Evolutionary conservation across 2,329 filamentous ascomycete genomes (phyloP).

Genomic region (Claviceps purpurea): DNA sequence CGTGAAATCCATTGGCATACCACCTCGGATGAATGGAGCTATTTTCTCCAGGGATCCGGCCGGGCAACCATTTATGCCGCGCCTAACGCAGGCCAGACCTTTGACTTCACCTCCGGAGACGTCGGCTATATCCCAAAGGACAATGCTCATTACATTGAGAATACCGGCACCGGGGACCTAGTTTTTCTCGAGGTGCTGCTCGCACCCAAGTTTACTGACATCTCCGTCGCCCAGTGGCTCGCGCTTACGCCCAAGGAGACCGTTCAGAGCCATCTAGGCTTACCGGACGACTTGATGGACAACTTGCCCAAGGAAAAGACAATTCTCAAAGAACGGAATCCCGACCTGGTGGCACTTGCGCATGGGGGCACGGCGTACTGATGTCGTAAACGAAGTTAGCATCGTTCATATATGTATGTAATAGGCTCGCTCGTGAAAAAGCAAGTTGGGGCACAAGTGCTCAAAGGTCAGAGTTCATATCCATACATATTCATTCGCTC

Average conservation of each 20-base stretch:
- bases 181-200: slow-evolving; percentile 46
- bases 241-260: slow-evolving; percentile 43
- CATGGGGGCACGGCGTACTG: slow-evolving; percentile 10
- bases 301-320: slow-evolving; percentile 27
- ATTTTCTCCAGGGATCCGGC: slow-evolving; percentile 42
- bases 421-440: too few species aligned
- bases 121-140: slow-evolving; percentile 41
- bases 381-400: not conserved
- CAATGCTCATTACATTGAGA: slow-evolving; percentile 47
- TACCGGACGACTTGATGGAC: slow-evolving; percentile 23
- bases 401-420: too few species aligned
- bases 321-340: slow-evolving; percentile 27
- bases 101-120: slow-evolving; percentile 47
- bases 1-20: slow-evolving; percentile 53
- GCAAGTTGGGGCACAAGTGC: too few species aligned
- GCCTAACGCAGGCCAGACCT: slow-evolving; percentile 35
- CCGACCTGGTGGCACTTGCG: slow-evolving; percentile 19
- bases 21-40: slow-evolving; percentile 46
- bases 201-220: slow-evolving; percentile 36
- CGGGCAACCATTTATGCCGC: slow-evolving; percentile 43
- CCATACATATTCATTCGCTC: too few species aligned
- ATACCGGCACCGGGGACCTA: slow-evolving; percentile 42
- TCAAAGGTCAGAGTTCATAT: too few species aligned
- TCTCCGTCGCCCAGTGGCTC: slow-evolving; percentile 45
- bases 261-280: slow-evolving; percentile 40